Percentiles rank a stretch among this genome's conserved stretches.
Conservation (phyloP, 176 grass and related monocot species). For the Triticum timopheevii region DNA sequence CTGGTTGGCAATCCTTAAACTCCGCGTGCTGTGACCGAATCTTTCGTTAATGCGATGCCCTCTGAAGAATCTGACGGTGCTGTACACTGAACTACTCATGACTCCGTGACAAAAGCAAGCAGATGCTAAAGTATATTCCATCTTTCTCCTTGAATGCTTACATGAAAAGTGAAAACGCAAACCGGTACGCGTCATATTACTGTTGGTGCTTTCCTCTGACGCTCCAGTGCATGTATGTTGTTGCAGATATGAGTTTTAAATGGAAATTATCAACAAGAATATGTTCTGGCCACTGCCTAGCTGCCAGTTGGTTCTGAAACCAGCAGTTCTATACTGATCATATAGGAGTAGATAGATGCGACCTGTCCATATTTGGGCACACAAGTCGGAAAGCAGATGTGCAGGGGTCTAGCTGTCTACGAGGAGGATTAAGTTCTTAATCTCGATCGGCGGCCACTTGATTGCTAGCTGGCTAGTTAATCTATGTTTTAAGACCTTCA, state of each 20-base stretch:
- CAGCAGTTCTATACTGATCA: not conserved
- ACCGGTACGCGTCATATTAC: not conserved
- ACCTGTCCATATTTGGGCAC: not conserved
- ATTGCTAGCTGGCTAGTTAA: not conserved
- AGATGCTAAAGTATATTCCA: not conserved
- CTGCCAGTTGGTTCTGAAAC: not conserved
- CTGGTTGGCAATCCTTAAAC: not conserved
- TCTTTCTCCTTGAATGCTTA: not conserved
- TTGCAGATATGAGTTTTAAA: not conserved
- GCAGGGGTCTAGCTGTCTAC: not conserved
- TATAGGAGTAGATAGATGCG: not conserved
- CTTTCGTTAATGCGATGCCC: not conserved
- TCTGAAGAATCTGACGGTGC: not conserved
- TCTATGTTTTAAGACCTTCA: not conserved
- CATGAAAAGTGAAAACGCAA: not conserved
- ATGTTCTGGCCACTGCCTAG: not conserved
- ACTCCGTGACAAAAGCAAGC: constrained; percentile 8
- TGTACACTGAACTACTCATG: not conserved
- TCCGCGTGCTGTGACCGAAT: not conserved
- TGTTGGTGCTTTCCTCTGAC: not conserved
- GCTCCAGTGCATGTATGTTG: not conserved
- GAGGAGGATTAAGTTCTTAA: not conserved
- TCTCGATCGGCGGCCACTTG: not conserved
- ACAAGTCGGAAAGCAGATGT: not conserved
- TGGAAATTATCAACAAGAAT: not conserved